These are phyloP conservation scores for Diplodia corticola DNA, from an alignment of 2,329 filamentous ascomycete species.

Conservation along the genomic window DNA sequence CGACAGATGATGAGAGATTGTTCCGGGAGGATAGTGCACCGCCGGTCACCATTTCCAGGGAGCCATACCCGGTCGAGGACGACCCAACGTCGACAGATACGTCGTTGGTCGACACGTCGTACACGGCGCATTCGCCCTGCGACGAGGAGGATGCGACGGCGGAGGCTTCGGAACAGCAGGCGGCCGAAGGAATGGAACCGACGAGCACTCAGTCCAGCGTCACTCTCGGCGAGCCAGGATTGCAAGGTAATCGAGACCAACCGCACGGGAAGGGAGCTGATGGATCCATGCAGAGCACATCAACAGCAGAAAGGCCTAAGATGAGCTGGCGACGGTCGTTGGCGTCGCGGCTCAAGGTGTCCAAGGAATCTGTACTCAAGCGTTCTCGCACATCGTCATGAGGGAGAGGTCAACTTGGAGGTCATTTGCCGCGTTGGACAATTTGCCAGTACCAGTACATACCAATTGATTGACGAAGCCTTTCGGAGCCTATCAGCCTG, in stretches of 20 bases:
- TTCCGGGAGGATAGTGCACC: neutral
- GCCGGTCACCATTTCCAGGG: slow-evolving; percentile 9
- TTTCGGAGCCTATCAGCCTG: neutral
- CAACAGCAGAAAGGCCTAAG: slow-evolving; percentile 4
- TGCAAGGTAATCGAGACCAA: slow-evolving; percentile 10
- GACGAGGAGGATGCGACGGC: neutral
- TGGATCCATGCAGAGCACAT: slow-evolving; percentile 6
- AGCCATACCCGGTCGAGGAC: neutral
- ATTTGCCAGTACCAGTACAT: neutral
- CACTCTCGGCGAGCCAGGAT: neutral
- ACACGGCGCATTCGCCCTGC: neutral
- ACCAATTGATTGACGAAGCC: neutral
- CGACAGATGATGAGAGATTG: neutral
- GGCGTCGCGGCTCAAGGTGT: slow-evolving; percentile 7
- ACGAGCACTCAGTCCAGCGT: neutral
- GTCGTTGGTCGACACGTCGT: slow-evolving; percentile 1
- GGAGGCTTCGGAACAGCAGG: neutral
- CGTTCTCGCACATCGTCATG: neutral
- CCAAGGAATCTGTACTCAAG: slow-evolving; percentile 5
- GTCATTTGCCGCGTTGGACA: neutral
- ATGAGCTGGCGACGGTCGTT: slow-evolving; percentile 3
- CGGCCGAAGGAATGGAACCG: neutral
- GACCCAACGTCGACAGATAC: slow-evolving; percentile 10
- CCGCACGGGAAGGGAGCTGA: slow-evolving; percentile 1
- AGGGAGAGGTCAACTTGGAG: neutral